Conservation (phyloP, 176 grass and related monocot species). For the Oryza australiensis region DNA sequence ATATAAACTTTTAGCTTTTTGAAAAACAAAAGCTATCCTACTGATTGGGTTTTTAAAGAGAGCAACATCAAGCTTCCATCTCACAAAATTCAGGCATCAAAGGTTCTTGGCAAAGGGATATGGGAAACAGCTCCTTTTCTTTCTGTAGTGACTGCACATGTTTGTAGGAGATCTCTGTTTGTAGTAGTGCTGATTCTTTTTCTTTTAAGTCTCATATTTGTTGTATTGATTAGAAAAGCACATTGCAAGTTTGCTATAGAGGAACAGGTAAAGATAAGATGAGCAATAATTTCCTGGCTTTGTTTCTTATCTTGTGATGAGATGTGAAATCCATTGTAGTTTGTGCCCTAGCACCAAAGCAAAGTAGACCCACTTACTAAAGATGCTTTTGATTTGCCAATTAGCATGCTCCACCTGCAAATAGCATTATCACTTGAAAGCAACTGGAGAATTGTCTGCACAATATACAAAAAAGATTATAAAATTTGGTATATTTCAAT, state of each 20-base stretch:
- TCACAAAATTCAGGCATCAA: slow-evolving; percentile 32
- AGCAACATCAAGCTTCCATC: slow-evolving; percentile 16
- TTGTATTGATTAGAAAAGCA: slow-evolving; percentile 32
- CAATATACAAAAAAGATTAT: not conserved
- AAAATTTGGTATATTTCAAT: not conserved
- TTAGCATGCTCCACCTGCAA: not conserved
- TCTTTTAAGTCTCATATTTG: not conserved
- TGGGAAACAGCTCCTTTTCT: slow-evolving; percentile 37
- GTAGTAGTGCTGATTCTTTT: not conserved
- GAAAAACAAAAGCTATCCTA: slow-evolving; percentile 36
- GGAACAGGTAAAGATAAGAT: slow-evolving; percentile 29
- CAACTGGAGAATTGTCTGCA: not conserved
- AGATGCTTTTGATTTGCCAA: slow-evolving; percentile 33
- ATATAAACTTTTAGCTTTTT: slow-evolving; percentile 42
- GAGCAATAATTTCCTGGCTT: slow-evolving; percentile 36
- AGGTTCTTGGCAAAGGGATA: slow-evolving; percentile 21
- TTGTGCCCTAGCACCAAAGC: slow-evolving; percentile 24
- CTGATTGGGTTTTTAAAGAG: slow-evolving; percentile 23
- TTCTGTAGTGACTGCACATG: slow-evolving; percentile 30
- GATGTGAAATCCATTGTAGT: slow-evolving; percentile 29
- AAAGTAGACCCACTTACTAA: slow-evolving; percentile 34
- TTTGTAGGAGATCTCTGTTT: slow-evolving; percentile 32
- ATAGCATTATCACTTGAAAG: not conserved
- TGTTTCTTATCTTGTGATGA: slow-evolving; percentile 42
- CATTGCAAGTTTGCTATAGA: slow-evolving; percentile 36